Evolutionary conservation across 2,329 filamentous ascomycete genomes (phyloP).

Genomic region (Aulographum hederae): DNA sequence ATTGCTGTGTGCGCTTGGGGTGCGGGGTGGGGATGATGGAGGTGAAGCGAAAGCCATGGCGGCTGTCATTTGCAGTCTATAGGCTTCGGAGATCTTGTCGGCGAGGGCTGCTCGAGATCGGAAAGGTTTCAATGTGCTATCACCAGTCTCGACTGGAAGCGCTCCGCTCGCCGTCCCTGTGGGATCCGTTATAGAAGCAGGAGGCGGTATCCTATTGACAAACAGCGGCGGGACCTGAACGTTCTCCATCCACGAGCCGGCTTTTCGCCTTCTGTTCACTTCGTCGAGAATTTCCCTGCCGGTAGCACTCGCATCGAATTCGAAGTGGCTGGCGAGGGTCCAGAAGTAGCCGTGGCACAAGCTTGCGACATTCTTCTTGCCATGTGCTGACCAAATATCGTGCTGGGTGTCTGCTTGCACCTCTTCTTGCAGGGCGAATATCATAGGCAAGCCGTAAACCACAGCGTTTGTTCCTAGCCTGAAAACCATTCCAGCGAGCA

Average conservation of each 20-base stretch:
- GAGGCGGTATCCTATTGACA: constrained; percentile 35
- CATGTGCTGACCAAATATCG: too few relatives aligned
- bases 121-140: constrained; percentile 43
- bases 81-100: constrained; percentile 53
- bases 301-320: constrained; percentile 50
- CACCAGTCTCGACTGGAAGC: background rate
- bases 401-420: too few relatives aligned
- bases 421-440: constrained; percentile 74
- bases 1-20: constrained; percentile 47
- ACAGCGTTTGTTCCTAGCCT: constrained; percentile 69
- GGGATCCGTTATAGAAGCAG: constrained; percentile 22
- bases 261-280: constrained; percentile 53
- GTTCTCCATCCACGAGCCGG: constrained; percentile 62
- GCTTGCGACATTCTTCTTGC: constrained; percentile 64
- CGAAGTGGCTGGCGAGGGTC: constrained; percentile 58
- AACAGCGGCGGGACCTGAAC: constrained; percentile 51
- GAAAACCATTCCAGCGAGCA: constrained; percentile 56
- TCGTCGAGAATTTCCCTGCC: constrained; percentile 59
- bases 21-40: constrained; percentile 48
- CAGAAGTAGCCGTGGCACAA: constrained; percentile 83
- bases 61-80: too few relatives aligned
- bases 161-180: constrained; percentile 5
- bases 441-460: constrained; percentile 68
- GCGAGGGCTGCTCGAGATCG: constrained; percentile 55
- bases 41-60: constrained; percentile 41